These are phyloP conservation scores for Marasmius oreades DNA, from an alignment of 1,284 basidiomycete genomes.

Conservation along the genomic window DNA sequence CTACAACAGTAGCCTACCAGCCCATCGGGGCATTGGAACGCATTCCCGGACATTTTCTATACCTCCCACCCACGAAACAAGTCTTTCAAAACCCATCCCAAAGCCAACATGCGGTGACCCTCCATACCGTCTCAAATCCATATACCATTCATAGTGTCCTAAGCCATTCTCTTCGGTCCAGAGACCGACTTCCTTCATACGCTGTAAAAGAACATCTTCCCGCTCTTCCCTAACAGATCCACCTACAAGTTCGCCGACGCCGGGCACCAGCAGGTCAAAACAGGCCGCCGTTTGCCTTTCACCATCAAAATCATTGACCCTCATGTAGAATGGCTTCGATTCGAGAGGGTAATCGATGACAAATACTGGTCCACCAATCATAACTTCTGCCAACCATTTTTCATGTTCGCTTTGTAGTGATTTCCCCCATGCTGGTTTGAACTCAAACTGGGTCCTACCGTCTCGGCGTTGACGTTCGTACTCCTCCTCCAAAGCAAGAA, in stretches of 20 bases:
- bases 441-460: slow-evolving; percentile 39
- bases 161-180: slow-evolving; percentile 30
- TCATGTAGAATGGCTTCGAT: slow-evolving; percentile 98
- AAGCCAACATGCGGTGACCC: slow-evolving; percentile 91
- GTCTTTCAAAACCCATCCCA: slow-evolving; percentile 89
- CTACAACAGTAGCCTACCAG: slow-evolving; percentile 58
- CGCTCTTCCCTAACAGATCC: slow-evolving; percentile 91
- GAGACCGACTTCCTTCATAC: slow-evolving; percentile 47
- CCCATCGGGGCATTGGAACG: slow-evolving; percentile 87
- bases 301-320: slow-evolving; percentile 40
- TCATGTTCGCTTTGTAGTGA: slow-evolving; percentile 89
- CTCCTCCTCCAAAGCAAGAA: slow-evolving; percentile 52
- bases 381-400: slow-evolving; percentile 76
- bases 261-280: slow-evolving; percentile 91
- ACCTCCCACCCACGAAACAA: slow-evolving; percentile 82
- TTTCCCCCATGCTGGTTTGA: slow-evolving; percentile 66
- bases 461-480: slow-evolving; percentile 18
- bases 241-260: slow-evolving; percentile 87
- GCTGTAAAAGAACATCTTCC: slow-evolving; percentile 46
- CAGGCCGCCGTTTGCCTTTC: slow-evolving; percentile 76
- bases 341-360: slow-evolving; percentile 84
- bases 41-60: slow-evolving; percentile 86
- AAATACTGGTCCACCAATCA: slow-evolving; percentile 77
- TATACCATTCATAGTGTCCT: slow-evolving; percentile 80
- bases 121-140: slow-evolving; percentile 77